Conservation (phyloP, 495 filamentous ascomycete species). For the Neurospora discreta region DNA sequence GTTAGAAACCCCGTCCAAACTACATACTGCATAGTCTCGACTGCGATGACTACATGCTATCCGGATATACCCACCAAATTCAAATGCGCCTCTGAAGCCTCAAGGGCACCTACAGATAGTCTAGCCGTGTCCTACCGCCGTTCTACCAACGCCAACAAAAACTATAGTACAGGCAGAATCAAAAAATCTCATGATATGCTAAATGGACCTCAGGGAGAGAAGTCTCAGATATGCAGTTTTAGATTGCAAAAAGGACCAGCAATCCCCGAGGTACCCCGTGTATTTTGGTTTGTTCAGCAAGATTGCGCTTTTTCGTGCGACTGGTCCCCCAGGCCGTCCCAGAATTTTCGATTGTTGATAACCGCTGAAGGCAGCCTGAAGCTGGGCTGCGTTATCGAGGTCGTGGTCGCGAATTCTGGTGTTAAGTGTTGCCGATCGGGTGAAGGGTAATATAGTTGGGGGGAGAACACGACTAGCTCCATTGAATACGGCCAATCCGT, state of each 20-base stretch:
- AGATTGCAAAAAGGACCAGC: not conserved
- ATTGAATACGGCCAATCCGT: not conserved
- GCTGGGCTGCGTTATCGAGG: not conserved
- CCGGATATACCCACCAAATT: not conserved
- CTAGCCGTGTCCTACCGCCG: not conserved
- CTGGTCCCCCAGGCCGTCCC: not conserved
- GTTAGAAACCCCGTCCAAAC: not conserved
- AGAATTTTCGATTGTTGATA: not conserved
- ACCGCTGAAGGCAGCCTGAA: not conserved
- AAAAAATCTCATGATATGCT: not conserved
- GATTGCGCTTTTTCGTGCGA: not conserved
- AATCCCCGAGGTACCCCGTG: not conserved
- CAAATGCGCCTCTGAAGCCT: not conserved
- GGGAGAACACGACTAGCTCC: not conserved
- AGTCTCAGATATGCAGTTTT: not conserved
- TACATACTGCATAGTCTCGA: not conserved
- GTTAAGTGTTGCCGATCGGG: not conserved
- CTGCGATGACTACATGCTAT: not conserved
- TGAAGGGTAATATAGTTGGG: not conserved
- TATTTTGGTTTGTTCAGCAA: not conserved
- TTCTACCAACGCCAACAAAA: not conserved
- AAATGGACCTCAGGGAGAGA: not conserved
- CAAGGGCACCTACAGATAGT: not conserved
- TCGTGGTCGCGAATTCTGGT: not conserved
- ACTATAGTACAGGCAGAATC: not conserved